Base-by-base conservation (phyloP, 192 early-diverging fungal species). In the Coemansia sp. region DNA sequence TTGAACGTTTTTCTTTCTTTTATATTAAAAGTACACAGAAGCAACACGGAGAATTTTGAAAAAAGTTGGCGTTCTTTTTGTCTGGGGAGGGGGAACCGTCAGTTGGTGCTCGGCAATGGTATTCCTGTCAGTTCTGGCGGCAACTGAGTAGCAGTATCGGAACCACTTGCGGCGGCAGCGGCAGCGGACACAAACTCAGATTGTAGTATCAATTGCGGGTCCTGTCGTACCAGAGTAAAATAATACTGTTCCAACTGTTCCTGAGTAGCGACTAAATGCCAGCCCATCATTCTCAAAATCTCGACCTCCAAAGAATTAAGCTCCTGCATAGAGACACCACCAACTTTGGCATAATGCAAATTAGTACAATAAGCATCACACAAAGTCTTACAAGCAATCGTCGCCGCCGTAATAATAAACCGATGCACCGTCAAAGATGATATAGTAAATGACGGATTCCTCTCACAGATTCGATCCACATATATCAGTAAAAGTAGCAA, bases 291-390 rank as follows among this genome's bases (percentile, higher is more conserved):
- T 16, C 84, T 83, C 52, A 96, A 63, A 64, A 96, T 87, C 73
- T 99, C 98, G 60, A 99, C 84, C 67, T 94, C 97, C 7, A 99
- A 78, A 12, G 94, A 86, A 65, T 99, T 99, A 13, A 99, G 82
- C 80, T 99, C 98, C 61, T 94, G 90, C 50, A 92, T 89, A 5
- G 90, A 89, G 34, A 99, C 87, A 24, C 98, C 98, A 18, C 98
- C 98, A 15, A 99, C 94, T 72, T 92, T 93, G 1, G 95, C 96
- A 78, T 95, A 99, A 70, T 94, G 92, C 15, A 90, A 84, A 73
- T 99, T 99, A 16, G 96, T 98, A 69, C 94, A 93, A 67, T 98
- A 98, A 27, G 90, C 92, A 71, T 98, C 96, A 62, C 92, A 96
- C 61, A 98, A 67, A 0, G 91, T 89, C 73, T 98, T 98, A 49